Conservation (phyloP, 139 green algal genomes). For the Diplosphaera chodatii region DNA sequence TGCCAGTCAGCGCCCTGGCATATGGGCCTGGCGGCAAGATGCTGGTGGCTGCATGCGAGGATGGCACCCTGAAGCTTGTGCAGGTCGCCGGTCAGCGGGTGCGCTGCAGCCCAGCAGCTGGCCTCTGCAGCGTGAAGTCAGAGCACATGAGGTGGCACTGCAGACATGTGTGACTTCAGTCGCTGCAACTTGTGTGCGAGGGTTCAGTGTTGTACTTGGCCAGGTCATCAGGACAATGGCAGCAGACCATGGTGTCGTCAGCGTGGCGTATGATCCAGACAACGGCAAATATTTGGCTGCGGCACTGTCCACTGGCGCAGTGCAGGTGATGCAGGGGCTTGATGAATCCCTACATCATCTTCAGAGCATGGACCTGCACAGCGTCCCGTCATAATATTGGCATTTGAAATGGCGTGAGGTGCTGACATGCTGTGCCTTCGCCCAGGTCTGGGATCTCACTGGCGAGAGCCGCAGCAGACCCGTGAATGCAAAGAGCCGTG, state of each 20-base stretch:
- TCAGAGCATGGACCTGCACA: no score
- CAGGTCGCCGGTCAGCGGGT: slow-evolving; percentile 43
- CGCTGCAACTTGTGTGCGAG: no score
- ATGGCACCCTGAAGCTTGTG: slow-evolving; percentile 72
- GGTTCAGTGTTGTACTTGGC: no score
- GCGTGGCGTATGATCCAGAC: neutral
- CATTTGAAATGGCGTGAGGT: no score
- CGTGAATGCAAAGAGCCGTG: no score
- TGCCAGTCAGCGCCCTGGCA: slow-evolving; percentile 57
- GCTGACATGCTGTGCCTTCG: no score
- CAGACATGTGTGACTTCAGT: neutral
- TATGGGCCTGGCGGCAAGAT: slow-evolving; percentile 52
- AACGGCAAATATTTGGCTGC: neutral
- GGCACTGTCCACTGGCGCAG: neutral
- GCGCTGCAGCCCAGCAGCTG: neutral
- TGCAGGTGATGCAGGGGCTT: slow-evolving; percentile 1
- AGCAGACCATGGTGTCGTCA: neutral
- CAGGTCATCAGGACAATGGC: neutral
- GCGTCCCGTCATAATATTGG: no score
- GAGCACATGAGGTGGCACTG: no score
- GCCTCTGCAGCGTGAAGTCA: no score
- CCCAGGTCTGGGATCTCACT: neutral
- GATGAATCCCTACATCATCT: no score
- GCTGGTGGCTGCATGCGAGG: slow-evolving; percentile 73
- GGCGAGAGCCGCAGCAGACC: no score